Evolutionary conservation across 2,329 filamentous ascomycete species (phyloP).

Genomic region (Pleoardoris graminearum): DNA sequence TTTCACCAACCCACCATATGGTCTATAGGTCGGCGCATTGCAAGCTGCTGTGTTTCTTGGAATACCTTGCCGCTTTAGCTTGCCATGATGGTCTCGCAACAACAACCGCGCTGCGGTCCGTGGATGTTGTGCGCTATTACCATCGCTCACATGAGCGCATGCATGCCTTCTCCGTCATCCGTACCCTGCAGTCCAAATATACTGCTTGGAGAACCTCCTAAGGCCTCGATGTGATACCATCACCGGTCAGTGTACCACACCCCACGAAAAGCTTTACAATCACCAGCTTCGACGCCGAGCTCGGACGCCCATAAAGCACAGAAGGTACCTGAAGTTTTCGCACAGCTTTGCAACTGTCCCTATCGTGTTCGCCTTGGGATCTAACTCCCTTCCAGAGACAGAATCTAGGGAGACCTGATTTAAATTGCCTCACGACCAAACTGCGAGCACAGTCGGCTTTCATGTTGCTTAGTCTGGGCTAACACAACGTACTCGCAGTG

Average conservation of each 20-base stretch:
- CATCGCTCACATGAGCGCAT: slow-evolving; percentile 34
- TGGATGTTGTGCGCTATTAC: slow-evolving; percentile 21
- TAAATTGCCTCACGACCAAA: no score
- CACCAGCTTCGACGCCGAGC: no score
- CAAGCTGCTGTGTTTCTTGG: slow-evolving; percentile 40
- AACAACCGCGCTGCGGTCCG: slow-evolving; percentile 32
- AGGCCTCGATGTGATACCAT: slow-evolving; percentile 23
- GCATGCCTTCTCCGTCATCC: slow-evolving; percentile 1
- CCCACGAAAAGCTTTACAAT: no score
- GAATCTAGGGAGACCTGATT: no score
- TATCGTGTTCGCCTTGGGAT: no score
- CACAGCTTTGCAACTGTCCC: no score
- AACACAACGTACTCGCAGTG: no score
- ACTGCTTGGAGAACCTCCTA: slow-evolving; percentile 18
- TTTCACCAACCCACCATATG: slow-evolving; percentile 42
- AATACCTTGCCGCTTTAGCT: slow-evolving; percentile 44
- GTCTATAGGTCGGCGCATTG: slow-evolving; percentile 40
- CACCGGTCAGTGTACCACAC: no score
- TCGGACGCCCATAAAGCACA: no score
- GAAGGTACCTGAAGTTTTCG: no score
- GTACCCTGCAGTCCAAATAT: slow-evolving; percentile 34
- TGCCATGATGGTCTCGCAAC: slow-evolving; percentile 39
- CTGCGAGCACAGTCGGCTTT: no score
- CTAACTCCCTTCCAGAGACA: no score
- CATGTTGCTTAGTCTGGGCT: slow-evolving; percentile 10